A percentile compares a stretch with the other conserved stretches of the same genome.
These are phyloP conservation scores for Cotoneaster glaucophyllus DNA, from an alignment of 306 rosid genomes.

Conservation along the genomic window DNA sequence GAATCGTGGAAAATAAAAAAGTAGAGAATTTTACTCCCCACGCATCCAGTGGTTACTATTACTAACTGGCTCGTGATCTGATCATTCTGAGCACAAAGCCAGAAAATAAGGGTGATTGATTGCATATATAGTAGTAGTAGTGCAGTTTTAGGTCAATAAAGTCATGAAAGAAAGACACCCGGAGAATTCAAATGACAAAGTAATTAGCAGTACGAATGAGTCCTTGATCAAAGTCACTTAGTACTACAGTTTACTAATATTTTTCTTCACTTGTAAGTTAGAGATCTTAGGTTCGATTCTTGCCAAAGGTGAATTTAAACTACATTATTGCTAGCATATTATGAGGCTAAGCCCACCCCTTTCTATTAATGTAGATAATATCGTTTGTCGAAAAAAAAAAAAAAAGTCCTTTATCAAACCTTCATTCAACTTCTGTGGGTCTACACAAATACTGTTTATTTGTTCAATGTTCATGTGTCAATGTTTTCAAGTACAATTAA, in stretches of 20 bases:
- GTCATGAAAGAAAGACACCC: neutral
- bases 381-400: too few species aligned
- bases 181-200: neutral
- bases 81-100: neutral
- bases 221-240: neutral
- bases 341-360: too few species aligned
- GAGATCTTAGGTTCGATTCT: fast-evolving
- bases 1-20: too few species aligned
- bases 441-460: neutral
- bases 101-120: conserved; percentile 16
- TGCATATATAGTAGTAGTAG: neutral
- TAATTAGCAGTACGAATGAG: neutral
- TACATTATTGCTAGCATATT: too few species aligned
- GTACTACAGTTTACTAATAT: fast-evolving
- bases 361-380: too few species aligned
- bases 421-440: neutral
- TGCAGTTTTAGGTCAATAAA: neutral
- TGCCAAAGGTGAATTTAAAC: too few species aligned
- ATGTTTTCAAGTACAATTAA: neutral
- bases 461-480: neutral
- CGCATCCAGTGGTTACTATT: neutral
- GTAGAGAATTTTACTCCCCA: too few species aligned
- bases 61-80: neutral
- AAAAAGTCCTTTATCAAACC: neutral
- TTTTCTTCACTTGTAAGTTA: fast-evolving